phyloP scores from a whole-genome alignment of 2,329 filamentous ascomycete species.

The Aspergillus sergii region DNA sequence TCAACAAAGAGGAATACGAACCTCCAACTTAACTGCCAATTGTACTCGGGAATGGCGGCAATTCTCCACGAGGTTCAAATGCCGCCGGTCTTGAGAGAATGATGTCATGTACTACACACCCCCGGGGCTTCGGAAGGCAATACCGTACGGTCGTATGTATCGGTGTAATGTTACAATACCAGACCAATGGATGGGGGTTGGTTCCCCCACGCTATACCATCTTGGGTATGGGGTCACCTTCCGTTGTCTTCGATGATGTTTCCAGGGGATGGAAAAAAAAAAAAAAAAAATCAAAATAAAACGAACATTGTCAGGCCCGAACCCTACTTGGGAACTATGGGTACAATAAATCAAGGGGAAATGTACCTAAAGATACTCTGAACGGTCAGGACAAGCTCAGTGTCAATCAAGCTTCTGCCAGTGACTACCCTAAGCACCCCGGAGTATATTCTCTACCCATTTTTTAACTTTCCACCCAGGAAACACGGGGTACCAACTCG shows the following conservation, averaged over 20 bases:
- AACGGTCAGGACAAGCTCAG: not conserved
- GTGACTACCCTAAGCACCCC: not conserved
- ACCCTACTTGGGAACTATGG: not conserved
- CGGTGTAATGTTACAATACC: not conserved
- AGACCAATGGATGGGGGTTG: slow-evolving; percentile 1
- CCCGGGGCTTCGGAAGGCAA: not conserved
- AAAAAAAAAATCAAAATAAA: not conserved
- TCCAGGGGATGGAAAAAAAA: not conserved
- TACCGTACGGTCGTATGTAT: not conserved
- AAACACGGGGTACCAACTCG: not conserved
- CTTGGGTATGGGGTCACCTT: not conserved
- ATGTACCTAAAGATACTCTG: not conserved
- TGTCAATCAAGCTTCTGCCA: not conserved
- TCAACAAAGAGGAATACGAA: not conserved
- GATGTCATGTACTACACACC: slow-evolving; percentile 1
- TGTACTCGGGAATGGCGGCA: not conserved
- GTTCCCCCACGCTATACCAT: slow-evolving; percentile 10
- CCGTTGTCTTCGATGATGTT: slow-evolving; percentile 4
- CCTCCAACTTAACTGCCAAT: not conserved
- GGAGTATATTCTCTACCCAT: not conserved
- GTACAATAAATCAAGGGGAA: not conserved
- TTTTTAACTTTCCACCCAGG: not conserved
- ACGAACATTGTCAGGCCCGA: not conserved
- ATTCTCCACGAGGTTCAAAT: not conserved
- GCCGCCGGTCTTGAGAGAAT: not conserved